A percentile compares a stretch with the other conserved stretches of the same genome.
Evolutionary conservation across 2,329 filamentous ascomycete genomes (phyloP).

Genomic region (Arachnopeziza araneosa): DNA sequence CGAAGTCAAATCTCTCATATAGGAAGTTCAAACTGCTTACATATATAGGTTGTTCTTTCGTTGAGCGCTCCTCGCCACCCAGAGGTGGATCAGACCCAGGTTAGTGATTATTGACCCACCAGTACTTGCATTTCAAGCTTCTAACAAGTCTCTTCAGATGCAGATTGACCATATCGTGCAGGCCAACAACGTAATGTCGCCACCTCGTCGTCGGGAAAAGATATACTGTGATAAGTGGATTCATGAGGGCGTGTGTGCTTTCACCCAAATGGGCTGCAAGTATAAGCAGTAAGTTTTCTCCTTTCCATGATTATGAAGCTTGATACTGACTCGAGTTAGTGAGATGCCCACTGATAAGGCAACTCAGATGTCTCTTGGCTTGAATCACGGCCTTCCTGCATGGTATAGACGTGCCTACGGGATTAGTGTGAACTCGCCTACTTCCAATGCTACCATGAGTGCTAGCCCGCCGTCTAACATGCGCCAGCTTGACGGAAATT

Average conservation of each 20-base stretch:
- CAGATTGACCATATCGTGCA: slow-evolving; percentile 2
- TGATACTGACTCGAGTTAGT: slow-evolving; percentile 3
- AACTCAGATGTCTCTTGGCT: slow-evolving; percentile 64
- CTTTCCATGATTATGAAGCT: not conserved
- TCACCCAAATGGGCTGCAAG: slow-evolving; percentile 77
- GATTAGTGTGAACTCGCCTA: not conserved
- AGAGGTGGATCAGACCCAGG: not conserved
- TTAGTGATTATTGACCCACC: not conserved
- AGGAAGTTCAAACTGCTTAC: not conserved
- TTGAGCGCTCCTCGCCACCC: not conserved
- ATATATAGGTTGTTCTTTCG: not conserved
- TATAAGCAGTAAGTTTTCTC: slow-evolving; percentile 58
- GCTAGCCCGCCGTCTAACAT: not conserved
- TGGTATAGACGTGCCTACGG: slow-evolving; percentile 40
- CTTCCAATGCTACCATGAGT: not conserved
- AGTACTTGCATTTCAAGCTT: not conserved
- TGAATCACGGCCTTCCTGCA: slow-evolving; percentile 57
- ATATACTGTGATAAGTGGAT: slow-evolving; percentile 89
- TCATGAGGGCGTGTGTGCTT: slow-evolving; percentile 77
- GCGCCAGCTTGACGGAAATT: not conserved
- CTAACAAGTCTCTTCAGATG: not conserved
- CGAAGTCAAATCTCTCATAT: not conserved
- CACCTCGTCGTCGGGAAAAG: slow-evolving; percentile 42
- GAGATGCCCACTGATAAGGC: slow-evolving; percentile 72
- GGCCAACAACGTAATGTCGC: not conserved